These are phyloP conservation scores for Solanum verrucosum DNA, from an alignment of 257 asterid genomes.

Conservation along the genomic window DNA sequence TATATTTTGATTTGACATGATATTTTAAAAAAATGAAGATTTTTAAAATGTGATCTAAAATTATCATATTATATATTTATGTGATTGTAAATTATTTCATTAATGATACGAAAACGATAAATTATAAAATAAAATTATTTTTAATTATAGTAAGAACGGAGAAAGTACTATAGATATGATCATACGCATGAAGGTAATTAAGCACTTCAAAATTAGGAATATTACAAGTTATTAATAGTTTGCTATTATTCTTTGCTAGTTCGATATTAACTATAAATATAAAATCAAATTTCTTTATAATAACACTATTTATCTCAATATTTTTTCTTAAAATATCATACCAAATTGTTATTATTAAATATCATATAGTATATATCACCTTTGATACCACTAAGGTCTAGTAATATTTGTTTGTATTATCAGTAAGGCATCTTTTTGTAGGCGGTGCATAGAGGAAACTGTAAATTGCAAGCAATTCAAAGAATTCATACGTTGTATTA, in stretches of 20 bases:
- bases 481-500: background rate
- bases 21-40: too few species aligned
- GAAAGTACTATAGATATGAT: background rate
- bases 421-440: background rate
- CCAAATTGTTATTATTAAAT: background rate
- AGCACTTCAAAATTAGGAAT: background rate
- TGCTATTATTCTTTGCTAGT: background rate
- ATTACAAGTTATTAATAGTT: background rate
- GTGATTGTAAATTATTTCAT: too few species aligned
- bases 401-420: background rate
- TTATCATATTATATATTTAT: too few species aligned
- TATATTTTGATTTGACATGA: too few species aligned
- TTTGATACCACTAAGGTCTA: background rate
- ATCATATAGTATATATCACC: background rate
- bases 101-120: fast-evolving
- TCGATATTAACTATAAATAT: background rate
- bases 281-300: background rate
- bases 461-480: background rate
- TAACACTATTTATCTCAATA: background rate
- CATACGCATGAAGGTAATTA: background rate
- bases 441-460: background rate
- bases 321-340: background rate
- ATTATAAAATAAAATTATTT: too few species aligned
- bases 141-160: background rate
- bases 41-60: too few species aligned